Base-by-base conservation (phyloP, 345 rosid genomes). In the Salix suchowensis region DNA sequence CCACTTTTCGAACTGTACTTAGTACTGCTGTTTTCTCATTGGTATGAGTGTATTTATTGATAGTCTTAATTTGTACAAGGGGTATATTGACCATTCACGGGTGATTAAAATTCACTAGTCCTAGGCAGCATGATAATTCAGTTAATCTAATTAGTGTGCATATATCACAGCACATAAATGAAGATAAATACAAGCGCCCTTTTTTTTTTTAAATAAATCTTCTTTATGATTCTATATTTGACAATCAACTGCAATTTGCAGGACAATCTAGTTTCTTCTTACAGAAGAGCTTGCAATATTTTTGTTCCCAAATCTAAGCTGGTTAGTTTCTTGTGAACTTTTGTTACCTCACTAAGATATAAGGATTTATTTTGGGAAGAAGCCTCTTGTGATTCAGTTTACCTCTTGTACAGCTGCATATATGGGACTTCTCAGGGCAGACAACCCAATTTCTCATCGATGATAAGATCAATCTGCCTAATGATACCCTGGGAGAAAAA, bases 341-440 rank as follows among this genome's bases (percentile, higher is more conserved):
- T 16, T 52, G 46, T 34, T 65, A 23, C 54, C 36, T 16, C 11
- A 32, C 15, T 37, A 69, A 62, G 44, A 68, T 1, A 28, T 6
- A 42, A 10, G 23, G 34, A 34, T 4, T 26, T 18, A 23, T 5
- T 32, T 77, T 6, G 32, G 23, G 23, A 19, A 67, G 21, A 37
- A 48, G 76, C 52, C 32, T 77, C 64, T 68, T 37, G 18, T 73
- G 55, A 23, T 65, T 64, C 37, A 50, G 68, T 68, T 70, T 24
- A 83, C 68, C 67, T 82, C 23, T 75, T 82, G 65, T 76, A 68
- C 91, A 96, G 98, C 32, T 91, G 76, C 93, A 88, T 54, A 96
- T 96, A 37, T 92, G 99, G 97, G 99, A 96, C 80, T 90, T 90
- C 83, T 96, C 94, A 62, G 92, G 97, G 70, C 96, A 88, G 83